These are phyloP conservation scores for Penicillium italicum DNA, from an alignment of 2,329 filamentous ascomycete genomes.

Conservation along the genomic window DNA sequence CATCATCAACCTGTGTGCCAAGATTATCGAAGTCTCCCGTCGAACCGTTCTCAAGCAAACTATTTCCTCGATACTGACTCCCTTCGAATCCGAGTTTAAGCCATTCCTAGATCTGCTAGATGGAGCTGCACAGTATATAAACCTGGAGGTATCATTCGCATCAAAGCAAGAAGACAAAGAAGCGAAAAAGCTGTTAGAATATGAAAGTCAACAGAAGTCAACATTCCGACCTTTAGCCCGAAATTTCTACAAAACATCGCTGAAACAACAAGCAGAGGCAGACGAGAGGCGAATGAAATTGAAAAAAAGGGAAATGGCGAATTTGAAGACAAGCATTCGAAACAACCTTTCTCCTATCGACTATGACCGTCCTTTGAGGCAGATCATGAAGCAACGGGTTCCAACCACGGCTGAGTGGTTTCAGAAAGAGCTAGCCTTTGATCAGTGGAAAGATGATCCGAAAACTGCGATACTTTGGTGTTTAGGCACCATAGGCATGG, in stretches of 20 bases:
- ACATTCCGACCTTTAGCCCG: not conserved
- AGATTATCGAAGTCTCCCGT: not conserved
- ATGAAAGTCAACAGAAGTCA: not conserved
- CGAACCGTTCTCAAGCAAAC: not conserved
- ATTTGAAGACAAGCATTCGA: not conserved
- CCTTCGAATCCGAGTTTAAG: conserved; percentile 3
- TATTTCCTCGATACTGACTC: not conserved
- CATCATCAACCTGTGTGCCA: not conserved
- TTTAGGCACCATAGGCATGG: conserved; percentile 1
- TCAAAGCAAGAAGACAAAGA: conserved; percentile 1
- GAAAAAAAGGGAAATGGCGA: not conserved
- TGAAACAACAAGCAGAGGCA: not conserved
- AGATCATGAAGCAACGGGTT: not conserved
- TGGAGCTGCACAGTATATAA: not conserved
- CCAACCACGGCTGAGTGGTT: not conserved
- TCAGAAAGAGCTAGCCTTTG: not conserved
- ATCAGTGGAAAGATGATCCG: not conserved
- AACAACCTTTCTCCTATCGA: not conserved
- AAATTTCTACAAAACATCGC: not conserved
- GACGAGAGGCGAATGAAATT: not conserved
- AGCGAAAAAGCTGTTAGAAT: conserved; percentile 3
- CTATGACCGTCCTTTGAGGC: not conserved
- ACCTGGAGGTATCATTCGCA: not conserved
- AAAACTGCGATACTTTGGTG: not conserved
- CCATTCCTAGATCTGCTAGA: not conserved